These are phyloP conservation scores for Mortierella sp. DNA, from an alignment of 371 early-diverging fungal genomes.

Conservation along the genomic window DNA sequence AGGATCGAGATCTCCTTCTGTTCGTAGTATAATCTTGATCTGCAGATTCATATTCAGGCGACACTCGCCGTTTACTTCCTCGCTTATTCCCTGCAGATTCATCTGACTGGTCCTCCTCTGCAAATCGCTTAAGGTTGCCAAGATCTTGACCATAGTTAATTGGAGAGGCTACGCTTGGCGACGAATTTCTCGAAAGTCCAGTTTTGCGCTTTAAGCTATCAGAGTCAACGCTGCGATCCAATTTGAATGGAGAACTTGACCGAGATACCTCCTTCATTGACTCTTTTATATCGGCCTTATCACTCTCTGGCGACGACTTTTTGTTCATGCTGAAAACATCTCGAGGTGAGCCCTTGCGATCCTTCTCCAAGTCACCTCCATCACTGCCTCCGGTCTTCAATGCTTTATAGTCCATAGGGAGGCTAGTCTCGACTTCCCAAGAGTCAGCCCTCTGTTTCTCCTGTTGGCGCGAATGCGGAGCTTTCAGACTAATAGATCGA, in stretches of 20 bases:
- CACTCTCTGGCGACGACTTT: background rate
- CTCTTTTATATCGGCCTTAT: background rate
- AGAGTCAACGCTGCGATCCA: too few species aligned
- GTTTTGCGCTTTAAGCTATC: too few species aligned
- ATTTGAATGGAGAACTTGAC: background rate
- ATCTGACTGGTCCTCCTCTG: background rate
- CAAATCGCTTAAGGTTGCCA: background rate
- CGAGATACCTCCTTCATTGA: too few species aligned
- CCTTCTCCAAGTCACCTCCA: background rate
- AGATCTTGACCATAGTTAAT: background rate
- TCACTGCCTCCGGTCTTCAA: background rate
- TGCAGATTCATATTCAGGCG: constrained; percentile 16
- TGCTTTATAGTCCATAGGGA: background rate
- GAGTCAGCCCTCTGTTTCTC: background rate
- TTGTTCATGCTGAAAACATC: background rate
- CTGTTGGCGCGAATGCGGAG: constrained; percentile 17
- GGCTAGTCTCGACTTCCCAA: background rate
- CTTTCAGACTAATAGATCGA: constrained; percentile 11
- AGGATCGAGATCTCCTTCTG: constrained; percentile 33
- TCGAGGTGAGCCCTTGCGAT: background rate
- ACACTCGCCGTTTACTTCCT: constrained; percentile 21
- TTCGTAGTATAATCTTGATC: constrained; percentile 15
- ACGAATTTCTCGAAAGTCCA: background rate
- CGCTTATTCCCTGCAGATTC: background rate
- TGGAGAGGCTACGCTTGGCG: background rate